These are phyloP conservation scores for Pythium plurisporium DNA, from an alignment of 352 stramenopile species.

Conservation along the genomic window DNA sequence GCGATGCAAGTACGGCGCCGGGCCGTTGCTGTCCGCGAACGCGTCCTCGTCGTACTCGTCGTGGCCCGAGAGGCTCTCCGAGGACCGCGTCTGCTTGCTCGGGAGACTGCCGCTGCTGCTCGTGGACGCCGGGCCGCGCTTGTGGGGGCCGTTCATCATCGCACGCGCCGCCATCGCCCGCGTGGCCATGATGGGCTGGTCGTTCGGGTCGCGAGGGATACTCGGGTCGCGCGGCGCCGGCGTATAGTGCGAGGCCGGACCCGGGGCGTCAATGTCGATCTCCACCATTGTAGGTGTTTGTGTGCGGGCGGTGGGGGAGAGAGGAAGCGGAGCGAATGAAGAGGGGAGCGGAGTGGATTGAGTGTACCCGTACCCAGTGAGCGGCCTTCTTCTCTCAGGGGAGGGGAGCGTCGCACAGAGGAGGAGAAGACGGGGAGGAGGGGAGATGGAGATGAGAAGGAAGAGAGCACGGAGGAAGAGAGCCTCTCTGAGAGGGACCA, in stretches of 20 bases:
- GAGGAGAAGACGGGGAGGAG: too few relatives aligned
- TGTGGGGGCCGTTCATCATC: slow-evolving; percentile 1
- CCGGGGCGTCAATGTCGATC: slow-evolving; percentile 2
- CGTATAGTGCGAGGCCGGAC: neutral
- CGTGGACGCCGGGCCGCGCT: slow-evolving; percentile 16
- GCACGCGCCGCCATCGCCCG: slow-evolving; percentile 9
- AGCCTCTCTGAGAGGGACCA: too few relatives aligned
- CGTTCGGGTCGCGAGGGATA: neutral
- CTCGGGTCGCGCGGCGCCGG: neutral
- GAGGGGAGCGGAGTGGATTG: too few relatives aligned
- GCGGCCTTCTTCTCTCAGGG: neutral
- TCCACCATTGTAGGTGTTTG: too few relatives aligned
- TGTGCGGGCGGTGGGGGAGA: neutral
- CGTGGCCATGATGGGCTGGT: neutral
- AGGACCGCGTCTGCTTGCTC: slow-evolving; percentile 26
- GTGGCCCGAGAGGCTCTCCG: slow-evolving; percentile 21
- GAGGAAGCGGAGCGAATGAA: neutral
- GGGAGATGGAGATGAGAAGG: too few relatives aligned
- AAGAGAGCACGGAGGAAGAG: too few relatives aligned
- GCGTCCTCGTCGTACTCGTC: slow-evolving; percentile 26
- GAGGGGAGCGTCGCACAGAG: too few relatives aligned
- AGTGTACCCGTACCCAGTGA: neutral
- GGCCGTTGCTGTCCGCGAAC: slow-evolving; percentile 11
- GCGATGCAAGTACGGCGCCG: slow-evolving; percentile 26
- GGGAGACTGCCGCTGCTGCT: slow-evolving; percentile 22